Percentiles rank a stretch among this genome's conserved stretches.
phyloP scores from a whole-genome alignment of 352 stramenopile genomes.

The Globisporangium ultimum region DNA sequence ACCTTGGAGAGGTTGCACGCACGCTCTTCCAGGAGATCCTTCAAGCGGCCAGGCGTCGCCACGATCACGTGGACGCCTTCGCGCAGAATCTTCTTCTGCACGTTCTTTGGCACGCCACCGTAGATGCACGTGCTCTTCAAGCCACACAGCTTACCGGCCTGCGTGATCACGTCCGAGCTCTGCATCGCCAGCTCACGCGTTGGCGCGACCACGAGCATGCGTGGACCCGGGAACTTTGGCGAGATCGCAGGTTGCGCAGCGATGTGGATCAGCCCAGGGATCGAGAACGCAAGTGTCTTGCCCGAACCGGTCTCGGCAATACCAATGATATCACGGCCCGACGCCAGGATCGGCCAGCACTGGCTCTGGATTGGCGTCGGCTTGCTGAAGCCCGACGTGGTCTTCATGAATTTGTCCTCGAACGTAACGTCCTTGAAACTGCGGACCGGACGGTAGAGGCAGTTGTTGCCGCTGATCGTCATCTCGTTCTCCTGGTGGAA shows the following conservation, averaged over 20 bases:
- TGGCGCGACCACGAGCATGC: constrained; percentile 93
- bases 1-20: constrained; percentile 86
- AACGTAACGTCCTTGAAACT: constrained; percentile 71
- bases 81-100: constrained; percentile 88
- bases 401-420: constrained; percentile 86
- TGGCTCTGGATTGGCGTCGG: constrained; percentile 98
- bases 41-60: constrained; percentile 95
- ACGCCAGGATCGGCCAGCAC: constrained; percentile 92
- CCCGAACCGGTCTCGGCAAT: constrained; percentile 94
- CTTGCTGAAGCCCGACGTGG: constrained; percentile 84
- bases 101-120: constrained; percentile 93
- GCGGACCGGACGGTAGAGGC: constrained; percentile 84
- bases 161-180: constrained; percentile 88
- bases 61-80: constrained; percentile 92
- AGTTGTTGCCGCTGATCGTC: constrained; percentile 82
- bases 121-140: constrained; percentile 93
- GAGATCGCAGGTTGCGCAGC: constrained; percentile 54
- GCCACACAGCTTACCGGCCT: constrained; percentile 87
- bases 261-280: constrained; percentile 91
- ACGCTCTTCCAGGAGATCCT: constrained; percentile 87
- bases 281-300: constrained; percentile 96
- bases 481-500: constrained; percentile 88
- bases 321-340: constrained; percentile 86
- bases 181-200: constrained; percentile 95
- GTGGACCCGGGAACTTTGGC: constrained; percentile 57